These are phyloP conservation scores for Jatropha multifida DNA, from an alignment of 441 rosid species.

Conservation along the genomic window DNA sequence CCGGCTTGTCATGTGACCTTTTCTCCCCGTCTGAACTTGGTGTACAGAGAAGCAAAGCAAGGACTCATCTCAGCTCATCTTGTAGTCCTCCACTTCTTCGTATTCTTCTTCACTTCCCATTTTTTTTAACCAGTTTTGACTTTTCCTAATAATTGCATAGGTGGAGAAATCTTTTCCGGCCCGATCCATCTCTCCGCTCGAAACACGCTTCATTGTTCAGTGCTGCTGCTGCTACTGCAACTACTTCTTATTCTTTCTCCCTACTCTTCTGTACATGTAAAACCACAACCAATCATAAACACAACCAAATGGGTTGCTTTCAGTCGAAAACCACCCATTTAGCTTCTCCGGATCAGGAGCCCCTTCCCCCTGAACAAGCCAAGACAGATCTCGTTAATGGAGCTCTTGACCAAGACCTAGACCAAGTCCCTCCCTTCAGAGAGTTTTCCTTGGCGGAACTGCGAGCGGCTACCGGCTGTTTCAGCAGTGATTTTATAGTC, in stretches of 20 bases:
- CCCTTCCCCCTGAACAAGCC: slow-evolving; percentile 39
- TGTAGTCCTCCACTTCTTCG: slow-evolving; percentile 8
- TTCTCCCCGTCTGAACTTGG: not conserved
- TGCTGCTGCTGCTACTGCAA: not conserved
- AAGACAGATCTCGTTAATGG: slow-evolving; percentile 53
- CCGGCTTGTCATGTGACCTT: slow-evolving; percentile 34
- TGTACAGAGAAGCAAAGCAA: not conserved
- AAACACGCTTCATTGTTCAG: not conserved
- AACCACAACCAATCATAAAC: not conserved
- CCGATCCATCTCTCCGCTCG: not conserved
- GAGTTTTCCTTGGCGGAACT: slow-evolving; percentile 51
- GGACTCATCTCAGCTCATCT: not conserved
- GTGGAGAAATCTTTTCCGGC: not conserved
- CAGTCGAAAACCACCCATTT: slow-evolving; percentile 71
- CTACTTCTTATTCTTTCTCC: not conserved
- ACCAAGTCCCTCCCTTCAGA: slow-evolving; percentile 45
- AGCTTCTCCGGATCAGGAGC: slow-evolving; percentile 58
- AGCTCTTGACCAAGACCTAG: slow-evolving; percentile 23
- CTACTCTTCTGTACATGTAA: not conserved
- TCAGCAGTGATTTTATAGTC: slow-evolving; percentile 39
- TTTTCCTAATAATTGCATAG: not conserved
- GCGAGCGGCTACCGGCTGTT: slow-evolving; percentile 37
- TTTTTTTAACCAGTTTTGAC: not conserved
- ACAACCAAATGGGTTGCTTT: slow-evolving; percentile 60
- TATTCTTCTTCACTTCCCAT: not conserved